Evolutionary conservation across 1,139 yeast genomes (phyloP).

Genomic region (Schizosaccharomyces versatilis): DNA sequence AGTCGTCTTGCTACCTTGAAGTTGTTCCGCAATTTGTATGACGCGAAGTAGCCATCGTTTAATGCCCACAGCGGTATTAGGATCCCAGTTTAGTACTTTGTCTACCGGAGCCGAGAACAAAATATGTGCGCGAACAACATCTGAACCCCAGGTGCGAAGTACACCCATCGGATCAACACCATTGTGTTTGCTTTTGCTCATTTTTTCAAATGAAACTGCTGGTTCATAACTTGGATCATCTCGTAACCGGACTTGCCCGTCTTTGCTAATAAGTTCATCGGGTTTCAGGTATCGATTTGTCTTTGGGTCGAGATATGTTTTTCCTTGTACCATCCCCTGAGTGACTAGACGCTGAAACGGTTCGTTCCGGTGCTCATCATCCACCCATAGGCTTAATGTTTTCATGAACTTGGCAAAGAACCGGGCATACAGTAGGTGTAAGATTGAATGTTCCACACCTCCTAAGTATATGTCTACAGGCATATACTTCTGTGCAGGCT

Average conservation of each 20-base stretch:
- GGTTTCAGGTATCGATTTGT: slow-evolving; percentile 60
- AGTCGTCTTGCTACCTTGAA: not conserved
- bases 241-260: not conserved
- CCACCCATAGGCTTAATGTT: slow-evolving; percentile 31
- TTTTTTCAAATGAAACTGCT: slow-evolving; percentile 48
- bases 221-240: slow-evolving; percentile 25
- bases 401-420: slow-evolving; percentile 63
- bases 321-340: slow-evolving; percentile 96
- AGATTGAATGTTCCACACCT: slow-evolving; percentile 88
- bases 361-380: slow-evolving; percentile 30
- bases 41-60: slow-evolving; percentile 67
- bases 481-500: slow-evolving; percentile 32
- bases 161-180: slow-evolving; percentile 80
- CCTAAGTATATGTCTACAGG: slow-evolving; percentile 87
- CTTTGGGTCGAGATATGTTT: slow-evolving; percentile 49
- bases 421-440: slow-evolving; percentile 67
- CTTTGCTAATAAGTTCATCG: slow-evolving; percentile 28
- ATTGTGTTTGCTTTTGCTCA: slow-evolving; percentile 87
- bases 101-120: slow-evolving; percentile 80
- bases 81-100: slow-evolving; percentile 78
- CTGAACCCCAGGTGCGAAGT: slow-evolving; percentile 69
- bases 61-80: slow-evolving; percentile 60
- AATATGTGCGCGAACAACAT: slow-evolving; percentile 81
- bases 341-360: slow-evolving; percentile 65
- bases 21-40: slow-evolving; percentile 17